Conservation (phyloP, 306 rosid species). For the Acacia acuminata region DNA sequence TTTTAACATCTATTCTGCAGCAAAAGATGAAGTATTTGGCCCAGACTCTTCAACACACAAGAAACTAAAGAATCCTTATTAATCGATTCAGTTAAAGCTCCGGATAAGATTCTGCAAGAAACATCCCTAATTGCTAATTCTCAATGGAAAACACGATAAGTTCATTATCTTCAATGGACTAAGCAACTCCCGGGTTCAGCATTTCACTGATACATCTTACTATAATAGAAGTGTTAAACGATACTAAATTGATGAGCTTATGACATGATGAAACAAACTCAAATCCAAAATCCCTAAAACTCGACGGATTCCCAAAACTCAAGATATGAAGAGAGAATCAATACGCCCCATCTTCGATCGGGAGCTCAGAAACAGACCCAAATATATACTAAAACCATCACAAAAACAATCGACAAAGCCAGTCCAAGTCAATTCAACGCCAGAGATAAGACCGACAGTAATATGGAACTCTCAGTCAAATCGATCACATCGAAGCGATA, state of each 20-base stretch:
- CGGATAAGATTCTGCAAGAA: neutral
- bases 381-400: neutral
- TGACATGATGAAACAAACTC: neutral
- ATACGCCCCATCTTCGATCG: neutral
- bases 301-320: neutral
- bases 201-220: neutral
- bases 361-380: neutral
- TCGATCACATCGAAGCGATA: neutral
- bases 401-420: neutral
- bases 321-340: neutral
- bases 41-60: neutral
- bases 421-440: neutral
- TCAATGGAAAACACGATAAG: neutral
- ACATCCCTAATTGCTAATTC: neutral
- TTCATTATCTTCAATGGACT: neutral
- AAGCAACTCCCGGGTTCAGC: neutral
- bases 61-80: neutral
- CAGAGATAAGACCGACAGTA: neutral
- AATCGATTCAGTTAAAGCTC: neutral
- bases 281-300: neutral
- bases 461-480: neutral
- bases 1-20: neutral
- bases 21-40: neutral
- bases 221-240: neutral
- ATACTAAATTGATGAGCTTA: neutral